Base-by-base conservation (phyloP, 495 filamentous ascomycete species). In the Penicillium pulvis region DNA sequence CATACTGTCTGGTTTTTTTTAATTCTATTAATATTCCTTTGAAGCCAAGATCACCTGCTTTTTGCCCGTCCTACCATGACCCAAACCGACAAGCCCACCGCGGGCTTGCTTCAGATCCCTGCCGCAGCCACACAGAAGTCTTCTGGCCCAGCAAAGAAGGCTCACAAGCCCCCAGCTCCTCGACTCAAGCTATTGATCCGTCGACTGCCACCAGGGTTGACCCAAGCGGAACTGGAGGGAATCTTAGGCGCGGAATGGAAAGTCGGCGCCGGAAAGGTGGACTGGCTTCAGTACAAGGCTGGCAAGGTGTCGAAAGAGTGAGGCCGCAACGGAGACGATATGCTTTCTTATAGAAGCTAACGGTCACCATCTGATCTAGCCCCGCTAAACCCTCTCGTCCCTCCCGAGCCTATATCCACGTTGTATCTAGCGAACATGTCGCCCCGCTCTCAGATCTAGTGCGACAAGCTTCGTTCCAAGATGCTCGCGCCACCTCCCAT, bases 261-360 rank as follows among this genome's bases (percentile, higher is more conserved):
- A 62, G 57, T 83, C 2, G 87, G 89, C 17, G 82, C 81, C 24
- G 91, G 91, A 11, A 96, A 87, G 71, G 85, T 93, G 6, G 93
- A 95, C 64, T 97, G 89, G 89, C 76, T 87, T 50, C 72, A 78
- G 35, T 98, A 88, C 75, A 85, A 85, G 60, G 78, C 85, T 28
- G 94, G 94, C 63, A 95, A 96, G 66, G 78, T 93, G 24, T 94
- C 93, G 4, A 90, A 89, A 66, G 91, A 98, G 93, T 96, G 55
- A 35, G 67, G 24, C 19, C 14, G 14, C 20, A n/a, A 1, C 6
- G 42, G 17, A 44, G 55, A 54, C 26, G 28, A 8, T 47, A 61
- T 14, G 68, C 57, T 36, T 36, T 26, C 20, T 20, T 43, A 14
- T 43, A 19, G 16, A 57, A 30, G 59, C 62, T 69, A 46, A 70